Evolutionary conservation across 768 basidiomycete species (phyloP).

Genomic region (Lentinula edodes): DNA sequence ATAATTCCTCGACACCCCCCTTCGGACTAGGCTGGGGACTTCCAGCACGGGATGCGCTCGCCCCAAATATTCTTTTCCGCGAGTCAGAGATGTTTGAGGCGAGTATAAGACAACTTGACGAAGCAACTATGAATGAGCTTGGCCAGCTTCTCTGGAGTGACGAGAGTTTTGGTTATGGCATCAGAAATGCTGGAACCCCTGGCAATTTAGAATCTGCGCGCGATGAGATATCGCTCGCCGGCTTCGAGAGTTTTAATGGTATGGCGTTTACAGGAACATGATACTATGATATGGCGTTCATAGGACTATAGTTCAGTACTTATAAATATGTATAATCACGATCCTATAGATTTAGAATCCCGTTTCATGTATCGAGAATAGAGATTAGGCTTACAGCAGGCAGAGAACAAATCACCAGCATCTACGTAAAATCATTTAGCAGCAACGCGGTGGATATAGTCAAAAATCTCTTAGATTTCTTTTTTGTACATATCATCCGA

Average conservation of each 20-base stretch:
- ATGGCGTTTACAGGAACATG: neutral
- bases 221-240: neutral
- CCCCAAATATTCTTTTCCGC: slow-evolving; percentile 3
- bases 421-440: too few relatives aligned
- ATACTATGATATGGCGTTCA: neutral
- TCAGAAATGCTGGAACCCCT: neutral
- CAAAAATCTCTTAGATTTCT: too few relatives aligned
- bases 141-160: slow-evolving; percentile 7
- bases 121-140: slow-evolving; percentile 3
- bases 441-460: too few relatives aligned
- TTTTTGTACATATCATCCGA: too few relatives aligned
- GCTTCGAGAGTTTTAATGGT: neutral
- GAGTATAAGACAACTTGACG: slow-evolving; percentile 4
- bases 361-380: too few relatives aligned
- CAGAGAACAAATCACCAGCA: too few relatives aligned
- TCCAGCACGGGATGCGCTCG: neutral
- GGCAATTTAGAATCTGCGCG: neutral
- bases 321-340: neutral
- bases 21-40: slow-evolving; percentile 4
- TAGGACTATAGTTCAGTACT: neutral
- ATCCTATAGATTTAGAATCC: neutral
- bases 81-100: slow-evolving; percentile 5
- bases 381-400: too few relatives aligned
- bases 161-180: neutral
- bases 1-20: neutral